Evolutionary conservation across 2,329 filamentous ascomycete genomes (phyloP), one percentile per base, ranked within the genome.

Genomic region (Lecanicillium sp.): DNA sequence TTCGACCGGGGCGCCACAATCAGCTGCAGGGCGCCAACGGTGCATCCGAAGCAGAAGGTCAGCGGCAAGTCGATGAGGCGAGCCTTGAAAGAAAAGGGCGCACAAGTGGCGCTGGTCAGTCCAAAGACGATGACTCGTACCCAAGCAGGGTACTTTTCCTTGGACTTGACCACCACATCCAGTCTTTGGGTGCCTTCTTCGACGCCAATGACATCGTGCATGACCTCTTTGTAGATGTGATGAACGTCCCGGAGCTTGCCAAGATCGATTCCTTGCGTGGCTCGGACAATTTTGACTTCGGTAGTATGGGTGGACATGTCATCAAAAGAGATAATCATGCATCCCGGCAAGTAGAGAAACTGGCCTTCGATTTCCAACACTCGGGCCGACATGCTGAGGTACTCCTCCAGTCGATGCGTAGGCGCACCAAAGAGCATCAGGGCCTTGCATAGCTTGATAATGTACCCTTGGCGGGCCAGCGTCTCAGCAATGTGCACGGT

Each of bases 321-420:
- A 53, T 85, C 87, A 52, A 95, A 95, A 0, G 87, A 90, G 49
- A 94, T 80, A 42, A 95, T 83, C 88, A 95, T 95, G 52, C 85
- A 92, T 5, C 87, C 87, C 0, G 88, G 88, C 28, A 95, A 74
- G 51, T 95, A 95, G 18, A 95, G 65, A 50, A 92, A 95, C 50
- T 94, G 87, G 7, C 84, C 84, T 46, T 94, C 84, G 20, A 94
- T 88, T 57, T 88, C 84, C 27, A 95, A 71, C 4, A 89, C 84
- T 15, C 84, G 74, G 4, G 88, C 82, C 5, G 84, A 86, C 81
- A 88, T 92, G 46, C 73, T 80, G 69, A 95, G 79, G 54, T 94
- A 94, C 55, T 94, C 84, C 59, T 95, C 89, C 9, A 95, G 66
- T 8, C 89, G 79, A 63, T 96, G 89, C 0, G 87, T 94, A 0